Conservation (phyloP, 352 stramenopile genomes). For the Phytophthora agathidicida region DNA sequence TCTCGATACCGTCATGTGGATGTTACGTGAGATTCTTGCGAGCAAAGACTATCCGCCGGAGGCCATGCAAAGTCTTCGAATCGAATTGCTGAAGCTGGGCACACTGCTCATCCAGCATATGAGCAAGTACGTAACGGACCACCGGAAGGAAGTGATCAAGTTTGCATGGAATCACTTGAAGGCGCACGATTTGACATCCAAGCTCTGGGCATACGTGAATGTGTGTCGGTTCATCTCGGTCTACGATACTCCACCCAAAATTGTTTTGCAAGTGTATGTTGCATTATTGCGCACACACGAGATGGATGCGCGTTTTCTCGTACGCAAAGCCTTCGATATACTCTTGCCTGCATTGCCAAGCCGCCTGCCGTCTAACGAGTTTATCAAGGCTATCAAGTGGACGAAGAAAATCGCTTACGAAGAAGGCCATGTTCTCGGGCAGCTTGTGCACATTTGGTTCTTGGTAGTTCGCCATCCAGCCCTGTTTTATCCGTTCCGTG, state of each 20-base stretch:
- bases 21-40: conserved; percentile 87
- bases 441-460: conserved; percentile 98
- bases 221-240: conserved; percentile 96
- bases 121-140: conserved; percentile 91
- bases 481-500: conserved; percentile 93
- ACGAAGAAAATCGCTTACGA: conserved; percentile 98
- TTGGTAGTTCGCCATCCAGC: conserved; percentile 94
- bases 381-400: conserved; percentile 97
- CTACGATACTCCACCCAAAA: conserved; percentile 96
- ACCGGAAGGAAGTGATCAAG: conserved; percentile 98
- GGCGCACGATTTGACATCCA: conserved; percentile 93
- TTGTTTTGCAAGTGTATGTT: conserved; percentile 97
- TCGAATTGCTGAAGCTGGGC: conserved; percentile 94
- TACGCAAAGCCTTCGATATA: conserved; percentile 95
- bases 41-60: conserved; percentile 82
- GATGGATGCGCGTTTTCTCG: conserved; percentile 94
- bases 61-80: conserved; percentile 80
- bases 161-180: conserved; percentile 98
- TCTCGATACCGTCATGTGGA: conserved; percentile 87
- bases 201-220: conserved; percentile 98
- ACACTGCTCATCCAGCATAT: conserved; percentile 97
- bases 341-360: conserved; percentile 93
- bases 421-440: conserved; percentile 94
- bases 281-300: conserved; percentile 95
- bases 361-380: conserved; percentile 91